Percentiles rank a stretch among this genome's conserved stretches.
These are phyloP conservation scores for Mycosphaerella arachidis DNA, from an alignment of 2,329 filamentous ascomycete genomes.

Conservation along the genomic window DNA sequence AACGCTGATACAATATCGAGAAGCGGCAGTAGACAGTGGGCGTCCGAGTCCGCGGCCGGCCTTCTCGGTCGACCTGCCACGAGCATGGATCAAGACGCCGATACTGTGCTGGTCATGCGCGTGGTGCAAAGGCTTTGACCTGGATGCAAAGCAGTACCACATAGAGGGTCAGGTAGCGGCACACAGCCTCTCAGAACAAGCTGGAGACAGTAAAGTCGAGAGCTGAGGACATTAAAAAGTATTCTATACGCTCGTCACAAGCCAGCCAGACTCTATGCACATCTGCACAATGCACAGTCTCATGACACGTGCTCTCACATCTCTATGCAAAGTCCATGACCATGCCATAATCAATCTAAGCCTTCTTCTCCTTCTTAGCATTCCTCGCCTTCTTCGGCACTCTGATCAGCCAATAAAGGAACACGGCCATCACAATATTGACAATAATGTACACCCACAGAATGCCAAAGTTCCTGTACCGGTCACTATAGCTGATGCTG, in stretches of 20 bases:
- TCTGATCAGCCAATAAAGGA: constrained; percentile 51
- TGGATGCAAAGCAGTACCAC: no score
- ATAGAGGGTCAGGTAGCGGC: no score
- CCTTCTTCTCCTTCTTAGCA: constrained; percentile 38
- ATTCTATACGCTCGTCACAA: background rate
- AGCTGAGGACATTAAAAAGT: no score
- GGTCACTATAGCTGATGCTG: constrained; percentile 40
- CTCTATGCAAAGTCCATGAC: background rate
- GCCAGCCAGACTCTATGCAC: background rate
- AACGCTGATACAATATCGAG: no score
- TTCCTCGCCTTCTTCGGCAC: constrained; percentile 50
- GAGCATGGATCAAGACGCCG: no score
- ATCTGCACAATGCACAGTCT: background rate
- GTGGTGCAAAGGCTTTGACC: no score
- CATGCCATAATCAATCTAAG: constrained; percentile 18
- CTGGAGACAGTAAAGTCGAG: no score
- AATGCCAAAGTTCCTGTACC: constrained; percentile 52
- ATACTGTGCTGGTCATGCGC: no score
- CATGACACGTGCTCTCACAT: background rate
- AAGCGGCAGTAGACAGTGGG: no score
- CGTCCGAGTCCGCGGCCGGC: no score
- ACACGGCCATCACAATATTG: constrained; percentile 47
- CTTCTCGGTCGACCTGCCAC: no score
- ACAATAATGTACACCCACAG: constrained; percentile 51
- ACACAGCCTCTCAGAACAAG: no score